Base-by-base conservation (phyloP, 768 basidiomycete genomes). In the Coprinellus aureogranulatus region DNA sequence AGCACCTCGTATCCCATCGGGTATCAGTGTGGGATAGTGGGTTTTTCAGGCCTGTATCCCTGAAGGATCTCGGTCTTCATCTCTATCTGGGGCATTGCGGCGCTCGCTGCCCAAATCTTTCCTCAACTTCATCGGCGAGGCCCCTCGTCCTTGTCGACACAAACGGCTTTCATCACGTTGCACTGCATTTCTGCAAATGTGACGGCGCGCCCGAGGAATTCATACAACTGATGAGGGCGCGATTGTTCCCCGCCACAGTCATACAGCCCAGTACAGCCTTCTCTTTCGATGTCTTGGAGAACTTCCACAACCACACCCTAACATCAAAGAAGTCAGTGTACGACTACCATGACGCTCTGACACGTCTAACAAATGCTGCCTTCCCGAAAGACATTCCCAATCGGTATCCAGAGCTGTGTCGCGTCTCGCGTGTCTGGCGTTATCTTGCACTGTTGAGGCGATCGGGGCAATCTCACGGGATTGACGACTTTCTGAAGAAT, bases 251-350 rank as follows among this genome's bases (percentile, higher is more conserved):
- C 9, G 62, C 57, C 10, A 64, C 61, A 6, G 23, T 61, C 25
- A 41, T 41, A 16, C 50, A 44, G 10, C 66, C 64, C 14, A 46
- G 54, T 37, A 65, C 62, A 0, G 62, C 41, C 3, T 64, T 66
- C 45, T 62, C 64, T 8, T 66, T 67, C 30, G 54, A 54, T 11
- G n/a, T 64, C 1, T 61, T 70, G 45, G 46, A 70, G 1, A 39
- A 60, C 16, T 77, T 73, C 40, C 72, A 77, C 22, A 11, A 67
- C 1, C 65, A 71, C 28, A 67, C 60, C 0, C 55, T 73, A 0
- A 53, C 70, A 20, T 74, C 67, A 2, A 77, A 77, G 56, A 59
- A 66, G 8, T 66, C 68, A 0, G 58, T 59, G 0, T 72, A 70
- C 39, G 70, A 77, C 49, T 77, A 68, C 44, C 45, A 64, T 39